These are phyloP conservation scores for Pulveroboletus sp. DNA, from an alignment of 768 basidiomycete genomes.

Conservation along the genomic window DNA sequence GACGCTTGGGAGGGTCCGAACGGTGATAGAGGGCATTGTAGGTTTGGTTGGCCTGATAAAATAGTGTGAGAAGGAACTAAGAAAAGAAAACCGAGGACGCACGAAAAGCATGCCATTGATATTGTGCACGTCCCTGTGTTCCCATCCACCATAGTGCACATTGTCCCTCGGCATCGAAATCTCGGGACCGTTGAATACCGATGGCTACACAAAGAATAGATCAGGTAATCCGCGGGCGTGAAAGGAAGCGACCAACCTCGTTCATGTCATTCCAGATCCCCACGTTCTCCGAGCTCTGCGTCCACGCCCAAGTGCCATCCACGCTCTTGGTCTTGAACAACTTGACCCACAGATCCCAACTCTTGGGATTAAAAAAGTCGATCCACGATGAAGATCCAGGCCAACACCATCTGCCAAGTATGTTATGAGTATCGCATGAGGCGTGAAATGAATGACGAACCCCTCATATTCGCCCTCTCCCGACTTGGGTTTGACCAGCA, in stretches of 20 bases:
- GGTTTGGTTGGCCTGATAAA: constrained; percentile 74
- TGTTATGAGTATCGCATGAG: background rate
- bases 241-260: constrained; percentile 55
- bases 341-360: constrained; percentile 88
- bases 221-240: background rate
- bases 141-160: constrained; percentile 93
- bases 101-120: constrained; percentile 95
- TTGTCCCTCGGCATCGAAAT: constrained; percentile 78
- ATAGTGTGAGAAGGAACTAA: background rate
- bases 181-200: constrained; percentile 98
- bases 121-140: constrained; percentile 96
- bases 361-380: constrained; percentile 91
- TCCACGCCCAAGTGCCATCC: constrained; percentile 69
- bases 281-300: constrained; percentile 74
- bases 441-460: constrained; percentile 6
- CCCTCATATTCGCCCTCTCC: constrained; percentile 90
- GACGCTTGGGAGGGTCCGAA: constrained; percentile 72
- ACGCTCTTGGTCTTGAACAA: constrained; percentile 68
- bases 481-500: constrained; percentile 79
- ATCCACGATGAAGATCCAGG: constrained; percentile 95
- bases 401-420: constrained; percentile 80
- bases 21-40: constrained; percentile 76
- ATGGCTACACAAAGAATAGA: constrained; percentile 55
- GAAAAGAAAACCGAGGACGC: constrained; percentile 25
- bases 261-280: constrained; percentile 99